A percentile compares a stretch with the other conserved stretches of the same genome.
phyloP scores from a whole-genome alignment of 2,329 filamentous ascomycete species.

The Rhytidhysteron rufulum region DNA sequence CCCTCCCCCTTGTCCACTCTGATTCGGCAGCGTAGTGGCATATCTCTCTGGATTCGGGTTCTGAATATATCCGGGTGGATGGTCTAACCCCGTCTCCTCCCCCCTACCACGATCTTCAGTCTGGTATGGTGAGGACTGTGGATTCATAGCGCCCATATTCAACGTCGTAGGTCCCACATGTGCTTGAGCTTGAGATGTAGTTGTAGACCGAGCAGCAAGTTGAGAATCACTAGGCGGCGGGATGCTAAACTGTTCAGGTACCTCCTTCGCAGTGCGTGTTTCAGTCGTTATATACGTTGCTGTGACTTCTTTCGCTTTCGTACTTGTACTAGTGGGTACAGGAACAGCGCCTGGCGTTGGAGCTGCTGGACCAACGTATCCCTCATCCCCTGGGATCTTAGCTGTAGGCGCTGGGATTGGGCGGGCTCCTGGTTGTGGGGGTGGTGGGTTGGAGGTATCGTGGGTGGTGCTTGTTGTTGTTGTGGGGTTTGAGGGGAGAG shows the following conservation, averaged over 20 bases:
- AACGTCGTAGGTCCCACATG: conserved; percentile 22
- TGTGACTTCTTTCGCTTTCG: conserved; percentile 13
- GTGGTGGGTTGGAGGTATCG: conserved; percentile 10
- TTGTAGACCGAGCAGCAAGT: conserved; percentile 19
- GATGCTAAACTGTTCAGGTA: conserved; percentile 24
- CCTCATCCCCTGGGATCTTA: background rate
- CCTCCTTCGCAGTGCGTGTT: conserved; percentile 12
- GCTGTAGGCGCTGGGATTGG: conserved; percentile 9
- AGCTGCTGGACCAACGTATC: conserved; percentile 3
- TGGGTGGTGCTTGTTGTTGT: conserved; percentile 5
- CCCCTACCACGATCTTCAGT: background rate
- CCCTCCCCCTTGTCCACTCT: conserved; percentile 24
- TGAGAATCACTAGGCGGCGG: conserved; percentile 25
- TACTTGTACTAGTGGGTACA: background rate
- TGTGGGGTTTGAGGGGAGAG: conserved; percentile 10
- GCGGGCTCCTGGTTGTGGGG: conserved; percentile 17
- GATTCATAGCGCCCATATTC: conserved; percentile 26
- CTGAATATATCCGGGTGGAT: conserved; percentile 42
- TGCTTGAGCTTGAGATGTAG: conserved; percentile 10
- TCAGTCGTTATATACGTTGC: conserved; percentile 10
- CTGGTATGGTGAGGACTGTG: conserved; percentile 9
- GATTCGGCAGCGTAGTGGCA: conserved; percentile 16
- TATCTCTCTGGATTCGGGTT: conserved; percentile 36
- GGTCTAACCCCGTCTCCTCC: conserved; percentile 12
- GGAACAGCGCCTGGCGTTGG: conserved; percentile 10